These are phyloP conservation scores for Leishmania martiniquensis DNA, from an alignment of 208 protist genomes.

Conservation along the genomic window DNA sequence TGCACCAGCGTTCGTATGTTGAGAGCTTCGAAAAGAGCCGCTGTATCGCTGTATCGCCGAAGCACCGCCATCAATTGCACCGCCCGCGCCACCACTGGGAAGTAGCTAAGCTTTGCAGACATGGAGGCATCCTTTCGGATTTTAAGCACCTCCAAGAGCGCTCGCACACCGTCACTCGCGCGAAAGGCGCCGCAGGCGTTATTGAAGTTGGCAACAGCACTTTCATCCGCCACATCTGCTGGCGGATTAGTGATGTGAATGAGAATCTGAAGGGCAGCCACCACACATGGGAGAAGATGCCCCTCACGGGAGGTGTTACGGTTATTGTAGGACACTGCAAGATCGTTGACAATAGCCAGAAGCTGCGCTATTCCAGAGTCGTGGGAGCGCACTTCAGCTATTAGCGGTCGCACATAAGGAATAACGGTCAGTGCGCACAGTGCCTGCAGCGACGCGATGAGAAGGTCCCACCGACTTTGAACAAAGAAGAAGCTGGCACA, in stretches of 20 bases:
- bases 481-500: slow-evolving; percentile 82
- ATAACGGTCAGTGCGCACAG: slow-evolving; percentile 77
- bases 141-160: slow-evolving; percentile 75
- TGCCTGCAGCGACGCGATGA: slow-evolving; percentile 69
- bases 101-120: slow-evolving; percentile 78
- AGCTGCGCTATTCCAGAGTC: slow-evolving; percentile 83
- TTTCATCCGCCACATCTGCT: slow-evolving; percentile 64
- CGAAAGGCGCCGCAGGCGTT: slow-evolving; percentile 70
- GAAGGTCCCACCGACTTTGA: slow-evolving; percentile 81
- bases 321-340: slow-evolving; percentile 62
- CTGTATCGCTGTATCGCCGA: slow-evolving; percentile 74
- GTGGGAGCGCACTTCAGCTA: slow-evolving; percentile 61
- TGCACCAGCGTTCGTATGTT: slow-evolving; percentile 70
- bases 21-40: slow-evolving; percentile 78
- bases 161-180: slow-evolving; percentile 74
- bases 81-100: slow-evolving; percentile 82
- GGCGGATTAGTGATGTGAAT: slow-evolving; percentile 74
- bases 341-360: slow-evolving; percentile 75
- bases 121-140: slow-evolving; percentile 70
- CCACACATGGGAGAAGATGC: slow-evolving; percentile 74
- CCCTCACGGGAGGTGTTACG: slow-evolving; percentile 65
- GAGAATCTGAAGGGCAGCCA: slow-evolving; percentile 75
- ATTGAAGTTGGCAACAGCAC: slow-evolving; percentile 68
- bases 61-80: slow-evolving; percentile 83
- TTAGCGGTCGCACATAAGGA: slow-evolving; percentile 70